Conservation (phyloP, 78 protist genomes). For the Dictyostelium purpureum region DNA sequence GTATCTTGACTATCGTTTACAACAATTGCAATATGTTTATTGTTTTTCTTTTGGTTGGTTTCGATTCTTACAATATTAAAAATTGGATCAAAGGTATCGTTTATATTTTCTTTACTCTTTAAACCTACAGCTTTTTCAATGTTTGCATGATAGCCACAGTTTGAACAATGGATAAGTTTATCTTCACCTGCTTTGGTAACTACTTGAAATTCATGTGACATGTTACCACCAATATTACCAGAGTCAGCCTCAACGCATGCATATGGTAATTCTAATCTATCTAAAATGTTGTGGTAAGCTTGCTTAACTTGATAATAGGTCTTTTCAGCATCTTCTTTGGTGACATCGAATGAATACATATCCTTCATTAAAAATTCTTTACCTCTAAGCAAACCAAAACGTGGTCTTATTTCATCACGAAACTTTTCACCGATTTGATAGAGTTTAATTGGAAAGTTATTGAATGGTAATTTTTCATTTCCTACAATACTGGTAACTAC, state of each 20-base stretch:
- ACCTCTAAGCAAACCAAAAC: constrained; percentile 89
- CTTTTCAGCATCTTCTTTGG: constrained; percentile 46
- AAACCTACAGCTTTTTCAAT: constrained; percentile 81
- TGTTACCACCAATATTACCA: constrained; percentile 90
- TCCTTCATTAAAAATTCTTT: constrained; percentile 93
- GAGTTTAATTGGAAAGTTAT: constrained; percentile 70
- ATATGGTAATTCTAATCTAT: constrained; percentile 65
- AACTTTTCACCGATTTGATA: constrained; percentile 89
- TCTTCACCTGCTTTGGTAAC: constrained; percentile 85
- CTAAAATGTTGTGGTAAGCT: constrained; percentile 77
- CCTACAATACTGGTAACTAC: constrained; percentile 77
- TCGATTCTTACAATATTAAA: not conserved
- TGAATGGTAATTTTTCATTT: constrained; percentile 11
- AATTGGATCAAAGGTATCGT: not conserved
- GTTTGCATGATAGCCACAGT: constrained; percentile 82
- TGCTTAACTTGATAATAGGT: constrained; percentile 74
- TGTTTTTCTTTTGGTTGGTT: not conserved
- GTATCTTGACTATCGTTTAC: not conserved
- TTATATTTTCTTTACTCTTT: not conserved
- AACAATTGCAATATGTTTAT: not conserved
- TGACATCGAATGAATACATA: constrained; percentile 87
- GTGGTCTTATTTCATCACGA: constrained; percentile 92
- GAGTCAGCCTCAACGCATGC: constrained; percentile 85
- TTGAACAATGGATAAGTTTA: constrained; percentile 61
- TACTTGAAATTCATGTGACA: constrained; percentile 90